Conservation (phyloP, 345 rosid genomes). For the Kandelia obovata region DNA sequence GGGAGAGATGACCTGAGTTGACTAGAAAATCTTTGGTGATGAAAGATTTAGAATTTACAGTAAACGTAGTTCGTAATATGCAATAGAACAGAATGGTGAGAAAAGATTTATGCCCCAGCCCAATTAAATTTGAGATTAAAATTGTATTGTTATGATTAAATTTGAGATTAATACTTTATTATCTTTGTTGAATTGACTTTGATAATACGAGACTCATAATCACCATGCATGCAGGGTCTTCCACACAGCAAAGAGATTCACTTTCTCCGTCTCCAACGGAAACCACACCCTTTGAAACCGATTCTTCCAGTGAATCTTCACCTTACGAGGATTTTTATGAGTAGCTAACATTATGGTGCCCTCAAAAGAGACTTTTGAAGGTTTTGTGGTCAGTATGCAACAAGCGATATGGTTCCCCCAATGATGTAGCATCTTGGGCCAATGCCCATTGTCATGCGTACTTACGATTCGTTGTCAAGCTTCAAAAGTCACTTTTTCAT, state of each 20-base stretch:
- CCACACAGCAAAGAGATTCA: slow-evolving; percentile 67
- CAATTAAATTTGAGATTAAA: too few relatives aligned
- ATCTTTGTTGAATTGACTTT: background rate
- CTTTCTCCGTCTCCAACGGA: slow-evolving; percentile 82
- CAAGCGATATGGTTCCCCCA: background rate
- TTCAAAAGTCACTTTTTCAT: background rate
- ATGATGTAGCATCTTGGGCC: background rate
- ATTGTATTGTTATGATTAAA: too few relatives aligned
- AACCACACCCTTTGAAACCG: slow-evolving; percentile 58
- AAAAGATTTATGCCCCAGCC: too few relatives aligned
- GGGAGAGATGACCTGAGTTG: too few relatives aligned
- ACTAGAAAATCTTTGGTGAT: too few relatives aligned
- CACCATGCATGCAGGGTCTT: slow-evolving; percentile 50
- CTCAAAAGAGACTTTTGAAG: background rate
- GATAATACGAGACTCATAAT: background rate
- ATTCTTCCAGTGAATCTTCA: slow-evolving; percentile 72
- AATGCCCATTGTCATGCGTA: background rate
- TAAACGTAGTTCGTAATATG: too few relatives aligned
- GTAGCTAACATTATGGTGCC: slow-evolving; percentile 15
- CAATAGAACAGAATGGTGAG: too few relatives aligned
- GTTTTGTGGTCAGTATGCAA: background rate
- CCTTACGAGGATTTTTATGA: slow-evolving; percentile 80
- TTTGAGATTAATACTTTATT: too few relatives aligned
- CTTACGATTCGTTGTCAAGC: background rate
- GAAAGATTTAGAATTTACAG: too few relatives aligned